A percentile compares a stretch with the other conserved stretches of the same genome.
Conservation (phyloP, 108 stramenopile genomes). For the Fragilariopsis cylindrus region DNA sequence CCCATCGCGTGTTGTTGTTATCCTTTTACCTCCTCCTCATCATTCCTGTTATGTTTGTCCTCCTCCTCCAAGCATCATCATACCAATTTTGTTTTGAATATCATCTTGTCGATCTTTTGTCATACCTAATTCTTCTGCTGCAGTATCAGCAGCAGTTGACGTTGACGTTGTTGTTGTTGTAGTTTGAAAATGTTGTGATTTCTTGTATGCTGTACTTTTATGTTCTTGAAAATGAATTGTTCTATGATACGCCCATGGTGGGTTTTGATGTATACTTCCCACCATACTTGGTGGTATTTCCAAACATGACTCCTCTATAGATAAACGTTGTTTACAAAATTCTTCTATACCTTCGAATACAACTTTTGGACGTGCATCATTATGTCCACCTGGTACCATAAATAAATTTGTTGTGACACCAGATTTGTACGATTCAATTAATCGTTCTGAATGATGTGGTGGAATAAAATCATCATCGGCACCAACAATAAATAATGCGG, state of each 20-base stretch:
- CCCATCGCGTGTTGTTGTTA: too few relatives aligned
- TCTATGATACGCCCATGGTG: slow-evolving; percentile 23
- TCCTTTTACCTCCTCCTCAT: too few relatives aligned
- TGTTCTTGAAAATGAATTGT: slow-evolving; percentile 19
- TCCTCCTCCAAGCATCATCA: slow-evolving; percentile 52
- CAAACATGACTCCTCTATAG: slow-evolving; percentile 50
- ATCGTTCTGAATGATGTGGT: slow-evolving; percentile 60
- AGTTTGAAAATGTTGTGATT: background rate
- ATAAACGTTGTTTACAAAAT: slow-evolving; percentile 75
- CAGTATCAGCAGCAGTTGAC: slow-evolving; percentile 10
- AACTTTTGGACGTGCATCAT: slow-evolving; percentile 79
- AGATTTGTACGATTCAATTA: slow-evolving; percentile 84
- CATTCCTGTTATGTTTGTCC: too few relatives aligned
- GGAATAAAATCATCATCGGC: slow-evolving; percentile 90
- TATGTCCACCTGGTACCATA: slow-evolving; percentile 93
- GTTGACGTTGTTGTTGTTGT: background rate
- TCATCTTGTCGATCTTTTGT: slow-evolving; percentile 68
- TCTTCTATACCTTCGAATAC: slow-evolving; percentile 85
- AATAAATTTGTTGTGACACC: slow-evolving; percentile 85
- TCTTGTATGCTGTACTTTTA: background rate
- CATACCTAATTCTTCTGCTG: slow-evolving; percentile 67
- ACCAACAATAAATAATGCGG: slow-evolving; percentile 88
- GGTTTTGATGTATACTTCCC: slow-evolving; percentile 29
- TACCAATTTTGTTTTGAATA: slow-evolving; percentile 66
- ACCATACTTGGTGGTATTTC: slow-evolving; percentile 52